Conservation (phyloP, 2,329 filamentous ascomycete species). For the Alternaria brassicicola region DNA sequence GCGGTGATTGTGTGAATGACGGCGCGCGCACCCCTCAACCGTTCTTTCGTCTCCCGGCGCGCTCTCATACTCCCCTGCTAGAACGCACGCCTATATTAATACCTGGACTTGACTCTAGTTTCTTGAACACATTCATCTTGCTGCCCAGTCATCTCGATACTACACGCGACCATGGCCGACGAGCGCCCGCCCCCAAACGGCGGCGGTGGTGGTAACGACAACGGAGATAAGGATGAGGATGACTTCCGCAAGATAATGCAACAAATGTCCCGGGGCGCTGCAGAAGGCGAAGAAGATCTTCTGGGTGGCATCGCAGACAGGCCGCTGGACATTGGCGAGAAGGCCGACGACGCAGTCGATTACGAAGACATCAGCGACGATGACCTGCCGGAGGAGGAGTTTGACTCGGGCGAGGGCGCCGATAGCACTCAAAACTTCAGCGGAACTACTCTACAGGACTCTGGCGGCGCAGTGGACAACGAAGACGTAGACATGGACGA, state of each 20-base stretch:
- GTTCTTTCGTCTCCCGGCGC: constrained; percentile 23
- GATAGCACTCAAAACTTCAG: constrained; percentile 33
- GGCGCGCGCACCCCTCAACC: constrained; percentile 21
- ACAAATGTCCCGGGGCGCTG: constrained; percentile 27
- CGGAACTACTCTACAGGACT: constrained; percentile 41
- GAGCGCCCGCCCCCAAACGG: constrained; percentile 18
- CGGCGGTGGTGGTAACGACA: constrained; percentile 13
- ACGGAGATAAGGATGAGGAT: constrained; percentile 38
- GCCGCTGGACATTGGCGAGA: constrained; percentile 64
- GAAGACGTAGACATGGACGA: constrained; percentile 65
- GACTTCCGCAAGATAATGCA: constrained; percentile 29
- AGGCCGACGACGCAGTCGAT: constrained; percentile 90
- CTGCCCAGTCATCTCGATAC: constrained; percentile 1
- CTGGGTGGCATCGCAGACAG: constrained; percentile 36
- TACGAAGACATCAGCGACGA: constrained; percentile 92
- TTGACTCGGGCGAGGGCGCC: constrained; percentile 26
- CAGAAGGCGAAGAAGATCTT: constrained; percentile 29
- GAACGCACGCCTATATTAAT: constrained; percentile 5
- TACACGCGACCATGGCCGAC: constrained; percentile 35
- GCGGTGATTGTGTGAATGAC: constrained; percentile 30
- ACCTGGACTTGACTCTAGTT: neutral
- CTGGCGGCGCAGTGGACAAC: constrained; percentile 23
- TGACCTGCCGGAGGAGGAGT: constrained; percentile 78
- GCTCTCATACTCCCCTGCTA: constrained; percentile 16
- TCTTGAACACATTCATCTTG: neutral